A percentile compares a stretch with the other conserved stretches of the same genome.
These are phyloP conservation scores for Esteya vermicola DNA, from an alignment of 2,329 filamentous ascomycete species.

Conservation along the genomic window DNA sequence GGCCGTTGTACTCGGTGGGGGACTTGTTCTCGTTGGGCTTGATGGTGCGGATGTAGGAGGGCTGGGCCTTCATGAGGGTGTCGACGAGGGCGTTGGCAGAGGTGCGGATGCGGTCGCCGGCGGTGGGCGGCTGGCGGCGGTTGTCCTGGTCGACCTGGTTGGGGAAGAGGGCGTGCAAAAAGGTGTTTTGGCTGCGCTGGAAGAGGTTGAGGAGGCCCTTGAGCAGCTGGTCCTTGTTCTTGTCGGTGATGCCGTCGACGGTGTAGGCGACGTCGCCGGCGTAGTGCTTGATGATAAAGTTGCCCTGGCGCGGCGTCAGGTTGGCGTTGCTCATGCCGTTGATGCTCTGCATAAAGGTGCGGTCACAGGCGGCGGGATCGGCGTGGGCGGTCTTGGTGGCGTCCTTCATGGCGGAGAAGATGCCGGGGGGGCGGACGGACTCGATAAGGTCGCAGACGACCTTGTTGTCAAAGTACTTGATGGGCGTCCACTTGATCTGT, in stretches of 20 bases:
- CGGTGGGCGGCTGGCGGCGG: constrained; percentile 81
- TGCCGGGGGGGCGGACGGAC: constrained; percentile 73
- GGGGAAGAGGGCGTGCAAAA: constrained; percentile 81
- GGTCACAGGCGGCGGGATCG: constrained; percentile 83
- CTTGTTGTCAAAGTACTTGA: constrained; percentile 99
- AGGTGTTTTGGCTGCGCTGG: constrained; percentile 67
- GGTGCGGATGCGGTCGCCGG: constrained; percentile 87
- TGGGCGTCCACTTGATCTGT: constrained; percentile 96
- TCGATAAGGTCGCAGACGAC: constrained; percentile 96
- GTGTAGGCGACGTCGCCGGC: constrained; percentile 93
- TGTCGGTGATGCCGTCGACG: constrained; percentile 94
- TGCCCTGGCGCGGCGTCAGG: constrained; percentile 81
- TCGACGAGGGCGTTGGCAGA: constrained; percentile 92
- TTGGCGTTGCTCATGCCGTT: constrained; percentile 87
- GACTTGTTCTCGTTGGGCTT: constrained; percentile 99
- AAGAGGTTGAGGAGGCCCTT: constrained; percentile 88
- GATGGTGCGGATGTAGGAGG: constrained; percentile 96
- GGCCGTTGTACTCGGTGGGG: constrained; percentile 76
- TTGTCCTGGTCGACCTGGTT: constrained; percentile 92
- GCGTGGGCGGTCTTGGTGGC: constrained; percentile 97
- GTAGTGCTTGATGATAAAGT: constrained; percentile 98
- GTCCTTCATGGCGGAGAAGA: constrained; percentile 94
- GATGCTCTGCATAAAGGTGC: constrained; percentile 87
- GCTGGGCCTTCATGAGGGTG: constrained; percentile 92
- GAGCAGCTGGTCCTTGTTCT: constrained; percentile 95